A percentile compares a stretch with the other conserved stretches of the same genome.
Evolutionary conservation across 1,284 basidiomycete species (phyloP).

Genomic region (Ustilago curta): DNA sequence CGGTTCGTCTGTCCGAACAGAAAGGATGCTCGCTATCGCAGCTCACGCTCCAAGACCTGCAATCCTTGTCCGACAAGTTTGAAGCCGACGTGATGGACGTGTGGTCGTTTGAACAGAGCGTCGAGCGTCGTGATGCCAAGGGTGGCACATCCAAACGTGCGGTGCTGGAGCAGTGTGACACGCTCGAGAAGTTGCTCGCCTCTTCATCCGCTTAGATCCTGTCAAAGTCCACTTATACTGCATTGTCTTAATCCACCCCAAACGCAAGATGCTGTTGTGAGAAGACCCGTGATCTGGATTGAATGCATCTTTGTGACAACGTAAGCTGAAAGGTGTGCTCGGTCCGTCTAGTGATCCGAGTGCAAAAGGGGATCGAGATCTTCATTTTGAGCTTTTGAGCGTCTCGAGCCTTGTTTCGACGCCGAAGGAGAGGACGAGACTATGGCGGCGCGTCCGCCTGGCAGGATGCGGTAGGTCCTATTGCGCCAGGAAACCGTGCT

Average conservation of each 20-base stretch:
- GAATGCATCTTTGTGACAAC: not conserved
- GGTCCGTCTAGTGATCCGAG: conserved; percentile 3
- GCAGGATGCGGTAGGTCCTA: conserved; percentile 39
- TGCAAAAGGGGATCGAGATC: conserved; percentile 33
- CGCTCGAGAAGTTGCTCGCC: conserved; percentile 47
- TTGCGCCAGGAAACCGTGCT: conserved; percentile 53
- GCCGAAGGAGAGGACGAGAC: conserved; percentile 19
- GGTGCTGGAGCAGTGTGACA: conserved; percentile 79
- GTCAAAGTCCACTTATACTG: conserved; percentile 1
- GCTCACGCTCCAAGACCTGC: conserved; percentile 83
- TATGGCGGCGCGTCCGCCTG: conserved; percentile 41
- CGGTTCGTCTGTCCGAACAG: conserved; percentile 91
- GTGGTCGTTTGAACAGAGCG: conserved; percentile 73
- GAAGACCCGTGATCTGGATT: conserved; percentile 3
- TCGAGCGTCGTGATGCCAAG: conserved; percentile 92
- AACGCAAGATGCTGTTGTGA: not conserved
- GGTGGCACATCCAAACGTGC: conserved; percentile 89
- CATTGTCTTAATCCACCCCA: not conserved
- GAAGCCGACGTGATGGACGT: conserved; percentile 77
- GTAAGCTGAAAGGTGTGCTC: not conserved
- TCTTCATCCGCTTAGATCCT: conserved; percentile 12
- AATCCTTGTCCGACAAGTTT: conserved; percentile 81
- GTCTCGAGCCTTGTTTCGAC: conserved; percentile 8
- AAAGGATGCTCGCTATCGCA: conserved; percentile 83
- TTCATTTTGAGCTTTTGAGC: conserved; percentile 9